Conservation (phyloP, 192 early-diverging fungal genomes). For the Haplosporangium gracile region DNA sequence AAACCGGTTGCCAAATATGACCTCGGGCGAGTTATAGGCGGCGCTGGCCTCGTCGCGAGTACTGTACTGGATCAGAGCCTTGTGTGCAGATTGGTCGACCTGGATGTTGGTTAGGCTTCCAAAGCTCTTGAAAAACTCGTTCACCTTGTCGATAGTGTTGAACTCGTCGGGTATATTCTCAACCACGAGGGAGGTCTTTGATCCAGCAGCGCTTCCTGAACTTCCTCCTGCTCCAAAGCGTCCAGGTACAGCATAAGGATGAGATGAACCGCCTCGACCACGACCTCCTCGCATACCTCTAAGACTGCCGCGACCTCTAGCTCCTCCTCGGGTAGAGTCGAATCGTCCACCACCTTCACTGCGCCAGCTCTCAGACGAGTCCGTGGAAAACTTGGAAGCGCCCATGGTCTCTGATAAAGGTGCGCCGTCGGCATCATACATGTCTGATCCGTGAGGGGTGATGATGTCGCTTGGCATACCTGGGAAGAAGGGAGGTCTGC, state of each 20-base stretch:
- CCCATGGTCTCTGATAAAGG: slow-evolving; percentile 44
- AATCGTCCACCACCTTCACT: slow-evolving; percentile 24
- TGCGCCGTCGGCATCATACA: slow-evolving; percentile 67
- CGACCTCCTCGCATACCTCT: slow-evolving; percentile 66
- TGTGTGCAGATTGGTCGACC: slow-evolving; percentile 64
- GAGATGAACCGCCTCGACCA: slow-evolving; percentile 56
- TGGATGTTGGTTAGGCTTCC: slow-evolving; percentile 82
- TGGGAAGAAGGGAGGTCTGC: slow-evolving; percentile 62
- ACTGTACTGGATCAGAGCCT: slow-evolving; percentile 77
- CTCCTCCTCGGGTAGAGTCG: slow-evolving; percentile 33
- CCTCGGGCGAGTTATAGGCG: slow-evolving; percentile 80
- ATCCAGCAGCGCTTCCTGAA: slow-evolving; percentile 27
- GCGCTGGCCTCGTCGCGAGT: slow-evolving; percentile 72
- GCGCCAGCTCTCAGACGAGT: slow-evolving; percentile 11
- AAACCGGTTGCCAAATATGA: slow-evolving; percentile 89
- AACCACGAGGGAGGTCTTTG: slow-evolving; percentile 71
- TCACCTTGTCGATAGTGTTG: slow-evolving; percentile 77
- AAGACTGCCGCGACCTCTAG: slow-evolving; percentile 34
- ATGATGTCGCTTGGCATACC: slow-evolving; percentile 40
- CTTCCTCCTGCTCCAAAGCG: slow-evolving; percentile 55
- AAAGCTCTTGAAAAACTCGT: slow-evolving; percentile 84
- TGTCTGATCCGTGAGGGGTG: slow-evolving; percentile 50
- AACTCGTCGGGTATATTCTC: slow-evolving; percentile 83
- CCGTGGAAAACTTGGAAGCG: background rate
- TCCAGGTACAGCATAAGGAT: slow-evolving; percentile 42